phyloP scores from a whole-genome alignment of 2,329 filamentous ascomycete species.

The Aschersonia sp. region DNA sequence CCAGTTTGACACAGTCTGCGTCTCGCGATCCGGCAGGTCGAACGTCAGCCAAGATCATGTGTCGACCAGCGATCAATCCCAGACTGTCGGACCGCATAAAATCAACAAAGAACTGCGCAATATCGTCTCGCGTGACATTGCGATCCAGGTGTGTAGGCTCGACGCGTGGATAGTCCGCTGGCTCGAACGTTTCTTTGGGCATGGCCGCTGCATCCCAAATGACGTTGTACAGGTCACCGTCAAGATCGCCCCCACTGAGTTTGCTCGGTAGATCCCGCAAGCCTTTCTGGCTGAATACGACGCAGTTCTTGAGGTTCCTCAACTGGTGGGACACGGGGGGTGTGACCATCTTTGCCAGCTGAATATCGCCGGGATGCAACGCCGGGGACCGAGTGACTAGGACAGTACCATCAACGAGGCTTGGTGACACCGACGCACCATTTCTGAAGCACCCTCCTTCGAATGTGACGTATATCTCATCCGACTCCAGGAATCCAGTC shows the following conservation, averaged over 20 bases:
- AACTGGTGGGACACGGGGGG: conserved; percentile 48
- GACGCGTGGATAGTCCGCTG: conserved; percentile 57
- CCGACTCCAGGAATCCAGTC: conserved; percentile 49
- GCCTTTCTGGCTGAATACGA: conserved; percentile 64
- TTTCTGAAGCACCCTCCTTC: conserved; percentile 19
- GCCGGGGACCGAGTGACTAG: conserved; percentile 68
- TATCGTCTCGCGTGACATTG: conserved; percentile 46
- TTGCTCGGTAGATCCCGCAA: conserved; percentile 61
- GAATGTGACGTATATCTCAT: conserved; percentile 52
- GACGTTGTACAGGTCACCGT: conserved; percentile 70
- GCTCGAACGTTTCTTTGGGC: conserved; percentile 24
- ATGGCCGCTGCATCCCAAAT: conserved; percentile 51
- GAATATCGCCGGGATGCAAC: conserved; percentile 69
- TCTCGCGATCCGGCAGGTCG: conserved; percentile 33
- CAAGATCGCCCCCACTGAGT: conserved; percentile 68
- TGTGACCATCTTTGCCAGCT: conserved; percentile 45
- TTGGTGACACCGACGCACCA: conserved; percentile 11
- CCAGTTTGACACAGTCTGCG: conserved; percentile 35
- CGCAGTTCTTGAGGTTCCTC: conserved; percentile 49
- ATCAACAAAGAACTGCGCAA: conserved; percentile 66
- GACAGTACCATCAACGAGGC: conserved; percentile 26
- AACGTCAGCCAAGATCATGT: conserved; percentile 51
- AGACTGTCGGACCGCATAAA: conserved; percentile 57
- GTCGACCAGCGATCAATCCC: conserved; percentile 48
- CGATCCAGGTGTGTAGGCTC: conserved; percentile 43